phyloP scores from a whole-genome alignment of 129 eudicot genomes.

The Apium graveolens region DNA sequence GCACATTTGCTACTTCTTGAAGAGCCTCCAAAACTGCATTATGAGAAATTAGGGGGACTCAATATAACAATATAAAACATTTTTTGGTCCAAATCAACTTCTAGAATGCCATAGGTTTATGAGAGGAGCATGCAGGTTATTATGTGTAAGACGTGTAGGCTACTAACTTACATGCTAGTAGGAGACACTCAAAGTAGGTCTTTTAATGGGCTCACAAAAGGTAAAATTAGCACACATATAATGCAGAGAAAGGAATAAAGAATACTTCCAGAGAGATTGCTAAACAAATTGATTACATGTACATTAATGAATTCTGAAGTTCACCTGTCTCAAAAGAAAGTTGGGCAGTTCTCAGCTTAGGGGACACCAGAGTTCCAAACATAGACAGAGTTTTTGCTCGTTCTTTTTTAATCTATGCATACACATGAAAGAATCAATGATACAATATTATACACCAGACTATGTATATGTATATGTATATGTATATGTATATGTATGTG shows the following conservation, averaged over 20 bases:
- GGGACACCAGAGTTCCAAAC: constrained; percentile 84
- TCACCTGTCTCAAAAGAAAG: constrained; percentile 87
- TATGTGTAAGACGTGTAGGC: background rate
- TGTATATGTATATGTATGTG: too few relatives aligned
- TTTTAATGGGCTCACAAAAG: background rate
- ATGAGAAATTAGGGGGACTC: background rate
- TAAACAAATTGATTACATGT: background rate
- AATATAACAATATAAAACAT: background rate
- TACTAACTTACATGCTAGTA: background rate
- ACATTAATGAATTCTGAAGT: background rate
- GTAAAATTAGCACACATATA: background rate
- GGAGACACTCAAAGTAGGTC: background rate
- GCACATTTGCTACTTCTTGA: constrained; percentile 62
- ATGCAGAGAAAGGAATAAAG: background rate
- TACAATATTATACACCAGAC: too few relatives aligned
- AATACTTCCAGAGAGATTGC: background rate
- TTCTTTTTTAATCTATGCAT: constrained; percentile 52
- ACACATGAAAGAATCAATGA: background rate
- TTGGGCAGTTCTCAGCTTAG: constrained; percentile 83
- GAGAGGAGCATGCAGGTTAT: background rate
- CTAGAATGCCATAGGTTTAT: background rate
- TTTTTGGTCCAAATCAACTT: background rate
- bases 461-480: too few relatives aligned
- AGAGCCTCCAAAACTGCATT: constrained; percentile 77
- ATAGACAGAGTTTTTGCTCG: constrained; percentile 64